Percentiles rank a stretch among this genome's conserved stretches.
Evolutionary conservation across 495 filamentous ascomycete genomes (phyloP).

Genomic region (Xylaria acuta): DNA sequence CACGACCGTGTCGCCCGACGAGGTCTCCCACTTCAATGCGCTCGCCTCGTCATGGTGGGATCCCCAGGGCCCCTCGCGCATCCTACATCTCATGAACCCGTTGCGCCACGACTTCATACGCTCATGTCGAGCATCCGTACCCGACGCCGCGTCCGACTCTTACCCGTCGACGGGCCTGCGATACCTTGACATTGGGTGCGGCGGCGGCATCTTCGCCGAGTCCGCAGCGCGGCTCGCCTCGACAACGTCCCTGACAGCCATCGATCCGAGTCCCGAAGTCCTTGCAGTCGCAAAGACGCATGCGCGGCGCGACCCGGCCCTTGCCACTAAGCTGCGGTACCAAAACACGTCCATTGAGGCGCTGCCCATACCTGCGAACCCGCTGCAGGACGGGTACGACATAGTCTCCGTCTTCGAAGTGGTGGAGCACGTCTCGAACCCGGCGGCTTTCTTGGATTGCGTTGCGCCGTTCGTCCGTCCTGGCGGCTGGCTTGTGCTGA

Average conservation of each 20-base stretch:
- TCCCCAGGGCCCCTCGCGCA: constrained; percentile 86
- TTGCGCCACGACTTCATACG: constrained; percentile 91
- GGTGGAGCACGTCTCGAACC: constrained; percentile 83
- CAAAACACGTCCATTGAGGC: constrained; percentile 73
- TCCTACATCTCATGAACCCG: constrained; percentile 98
- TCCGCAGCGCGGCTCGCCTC: constrained; percentile 77
- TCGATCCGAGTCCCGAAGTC: constrained; percentile 84
- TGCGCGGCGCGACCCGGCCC: constrained; percentile 69
- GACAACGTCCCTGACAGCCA: constrained; percentile 74
- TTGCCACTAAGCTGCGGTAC: constrained; percentile 69
- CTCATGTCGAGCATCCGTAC: constrained; percentile 64
- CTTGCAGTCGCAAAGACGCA: constrained; percentile 80
- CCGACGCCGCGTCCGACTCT: constrained; percentile 32
- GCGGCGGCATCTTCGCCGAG: constrained; percentile 95
- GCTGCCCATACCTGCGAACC: constrained; percentile 52
- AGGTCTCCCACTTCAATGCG: constrained; percentile 91
- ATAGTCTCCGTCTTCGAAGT: constrained; percentile 92
- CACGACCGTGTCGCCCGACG: constrained; percentile 80
- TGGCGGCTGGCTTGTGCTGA: constrained; percentile 89
- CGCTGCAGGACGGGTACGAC: constrained; percentile 62
- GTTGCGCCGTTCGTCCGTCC: constrained; percentile 79
- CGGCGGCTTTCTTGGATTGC: constrained; percentile 70
- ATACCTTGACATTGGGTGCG: constrained; percentile 94
- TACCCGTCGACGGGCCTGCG: constrained; percentile 47
- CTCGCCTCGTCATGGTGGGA: constrained; percentile 98